These are phyloP conservation scores for Monascus purpureus DNA, from an alignment of 495 filamentous ascomycete species.

Conservation along the genomic window DNA sequence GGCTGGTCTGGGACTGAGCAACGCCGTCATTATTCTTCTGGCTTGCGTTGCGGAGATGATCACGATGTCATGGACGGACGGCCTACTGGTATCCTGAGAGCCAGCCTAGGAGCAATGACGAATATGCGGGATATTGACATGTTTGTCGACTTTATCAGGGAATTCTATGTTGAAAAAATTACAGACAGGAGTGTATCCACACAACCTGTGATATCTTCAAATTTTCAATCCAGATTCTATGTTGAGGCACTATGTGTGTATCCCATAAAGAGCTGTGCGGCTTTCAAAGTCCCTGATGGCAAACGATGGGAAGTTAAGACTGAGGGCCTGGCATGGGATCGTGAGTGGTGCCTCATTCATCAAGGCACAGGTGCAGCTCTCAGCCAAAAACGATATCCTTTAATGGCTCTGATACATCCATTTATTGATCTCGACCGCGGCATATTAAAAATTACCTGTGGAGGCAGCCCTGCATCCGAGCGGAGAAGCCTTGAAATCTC, in stretches of 20 bases:
- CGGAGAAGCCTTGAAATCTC: constrained; percentile 32
- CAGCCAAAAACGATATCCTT: constrained; percentile 69
- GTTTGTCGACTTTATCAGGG: constrained; percentile 56
- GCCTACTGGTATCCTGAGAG: constrained; percentile 74
- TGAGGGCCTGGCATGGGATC: constrained; percentile 80
- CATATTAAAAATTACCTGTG: constrained; percentile 35
- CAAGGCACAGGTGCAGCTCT: constrained; percentile 63
- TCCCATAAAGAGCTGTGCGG: constrained; percentile 82
- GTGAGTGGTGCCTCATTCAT: constrained; percentile 88
- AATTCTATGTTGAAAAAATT: constrained; percentile 56
- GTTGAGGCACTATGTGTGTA: constrained; percentile 55
- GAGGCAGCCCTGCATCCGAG: constrained; percentile 8
- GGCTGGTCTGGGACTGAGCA: constrained; percentile 64
- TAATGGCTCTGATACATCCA: constrained; percentile 69
- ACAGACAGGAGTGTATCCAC: constrained; percentile 11
- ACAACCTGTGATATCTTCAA: constrained; percentile 4
- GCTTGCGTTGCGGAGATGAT: constrained; percentile 65
- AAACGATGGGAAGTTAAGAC: constrained; percentile 56
- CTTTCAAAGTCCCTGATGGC: constrained; percentile 52
- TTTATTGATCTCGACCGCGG: constrained; percentile 48
- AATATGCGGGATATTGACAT: constrained; percentile 57
- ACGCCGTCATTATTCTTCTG: constrained; percentile 63
- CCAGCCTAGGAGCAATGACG: constrained; percentile 82
- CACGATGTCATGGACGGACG: constrained; percentile 70
- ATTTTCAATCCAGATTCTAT: constrained; percentile 18